Base-by-base conservation (phyloP, 1,284 basidiomycete genomes). In the Microbotryum silenes-acaulis region DNA sequence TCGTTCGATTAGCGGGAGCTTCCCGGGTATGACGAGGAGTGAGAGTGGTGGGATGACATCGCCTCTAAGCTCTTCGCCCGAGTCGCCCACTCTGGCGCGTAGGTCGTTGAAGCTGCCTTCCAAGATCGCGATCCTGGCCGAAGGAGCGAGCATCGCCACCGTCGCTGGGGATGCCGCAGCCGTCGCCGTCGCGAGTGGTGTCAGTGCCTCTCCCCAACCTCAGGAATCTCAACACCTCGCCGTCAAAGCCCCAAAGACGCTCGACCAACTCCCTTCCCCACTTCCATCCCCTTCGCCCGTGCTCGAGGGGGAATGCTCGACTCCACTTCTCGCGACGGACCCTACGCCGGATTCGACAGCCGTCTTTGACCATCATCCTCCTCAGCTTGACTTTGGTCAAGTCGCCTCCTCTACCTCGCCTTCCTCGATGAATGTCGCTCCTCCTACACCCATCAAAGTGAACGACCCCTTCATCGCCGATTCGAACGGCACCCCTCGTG, bases 151-250 rank as follows among this genome's bases (percentile, higher is more conserved):
- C 50, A 3, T 49, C 44, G 23, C 16, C 29, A 3, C 20, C 48
- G 44, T 10, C 29, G 27, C 9, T 31, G 20, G 27, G 18, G 5
- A 6, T 9, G 21, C 6, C 14, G 20, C 10, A 25, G 16, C 18
- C 51, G 12, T 57, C 61, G 3, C 37, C 57, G 18, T 42, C 37
- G 37, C 37, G 37, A 42, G 37, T 42, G 37, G 37, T 42, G 37
- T 42, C 37, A 42, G 37, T 18, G 37, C 37, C 37, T 42, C 37
- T 42, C 37, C 37, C 12, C 37, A 12, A 42, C 10, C 37, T 18
- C 62, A 60, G 8, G 62, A 63, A 37, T 23, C 16, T 33, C 10
- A 62, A 29, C 61, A 62, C 23, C 60, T 62, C 7, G 54, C 47
- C 25, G 56, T 62, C 60, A 62, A 62, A 33, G 45, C 57, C 8